phyloP scores from a whole-genome alignment of 2,329 filamentous ascomycete species.

The Metarhizium sp. region DNA sequence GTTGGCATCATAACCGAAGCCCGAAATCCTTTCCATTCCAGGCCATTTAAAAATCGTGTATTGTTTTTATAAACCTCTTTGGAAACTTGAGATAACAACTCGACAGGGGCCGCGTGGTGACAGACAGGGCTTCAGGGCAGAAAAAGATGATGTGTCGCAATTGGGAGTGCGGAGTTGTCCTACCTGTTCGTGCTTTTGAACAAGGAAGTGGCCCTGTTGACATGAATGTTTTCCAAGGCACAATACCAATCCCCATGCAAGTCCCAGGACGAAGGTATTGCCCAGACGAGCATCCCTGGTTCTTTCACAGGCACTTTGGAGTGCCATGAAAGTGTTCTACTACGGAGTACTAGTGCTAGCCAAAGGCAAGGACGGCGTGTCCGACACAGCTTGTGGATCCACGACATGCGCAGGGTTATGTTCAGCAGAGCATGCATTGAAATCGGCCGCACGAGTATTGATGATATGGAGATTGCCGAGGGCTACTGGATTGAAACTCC shows the following conservation, averaged over 20 bases:
- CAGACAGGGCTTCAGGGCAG: slow-evolving; percentile 55
- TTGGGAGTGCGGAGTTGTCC: slow-evolving; percentile 88
- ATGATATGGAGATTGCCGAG: slow-evolving; percentile 1
- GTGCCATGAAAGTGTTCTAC: background rate
- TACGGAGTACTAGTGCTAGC: background rate
- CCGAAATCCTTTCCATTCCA: background rate
- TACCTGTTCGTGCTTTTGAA: slow-evolving; percentile 40
- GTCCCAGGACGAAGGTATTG: slow-evolving; percentile 45
- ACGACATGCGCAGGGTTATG: background rate
- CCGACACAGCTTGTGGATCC: slow-evolving; percentile 2
- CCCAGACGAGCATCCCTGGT: slow-evolving; percentile 31
- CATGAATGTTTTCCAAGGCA: slow-evolving; percentile 37
- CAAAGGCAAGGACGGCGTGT: background rate
- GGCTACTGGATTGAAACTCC: background rate
- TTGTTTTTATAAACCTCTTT: background rate
- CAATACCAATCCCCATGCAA: slow-evolving; percentile 55
- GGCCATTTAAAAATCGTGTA: background rate
- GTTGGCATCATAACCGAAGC: slow-evolving; percentile 17
- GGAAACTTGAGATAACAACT: slow-evolving; percentile 1
- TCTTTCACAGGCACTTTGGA: slow-evolving; percentile 23
- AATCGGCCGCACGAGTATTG: background rate
- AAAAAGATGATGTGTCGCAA: slow-evolving; percentile 79
- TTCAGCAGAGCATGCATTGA: slow-evolving; percentile 8
- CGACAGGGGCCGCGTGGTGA: slow-evolving; percentile 64
- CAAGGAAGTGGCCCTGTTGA: slow-evolving; percentile 8